phyloP scores from a whole-genome alignment of 139 green algal genomes.

The Microglena sp. region DNA sequence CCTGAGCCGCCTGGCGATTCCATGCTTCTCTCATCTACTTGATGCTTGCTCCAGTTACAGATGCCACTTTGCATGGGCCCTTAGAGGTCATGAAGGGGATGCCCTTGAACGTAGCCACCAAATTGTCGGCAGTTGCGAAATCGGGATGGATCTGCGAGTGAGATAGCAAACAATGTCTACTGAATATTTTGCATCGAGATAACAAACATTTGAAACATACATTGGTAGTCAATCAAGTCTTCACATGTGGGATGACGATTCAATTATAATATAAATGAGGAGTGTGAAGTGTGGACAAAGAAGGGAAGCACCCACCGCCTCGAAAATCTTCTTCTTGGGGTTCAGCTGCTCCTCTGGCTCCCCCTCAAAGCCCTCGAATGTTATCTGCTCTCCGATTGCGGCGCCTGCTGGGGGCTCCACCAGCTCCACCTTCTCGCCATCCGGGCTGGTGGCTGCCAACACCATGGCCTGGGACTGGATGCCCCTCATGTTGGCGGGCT shows the following conservation, averaged over 20 bases:
- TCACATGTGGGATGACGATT: background rate
- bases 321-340: constrained; percentile 84
- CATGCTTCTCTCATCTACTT: constrained; percentile 3
- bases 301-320: constrained; percentile 61
- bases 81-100: constrained; percentile 41
- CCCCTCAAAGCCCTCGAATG: constrained; percentile 49
- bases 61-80: constrained; percentile 5
- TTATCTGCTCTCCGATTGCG: constrained; percentile 61
- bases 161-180: background rate
- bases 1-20: background rate
- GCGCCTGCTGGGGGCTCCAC: constrained; percentile 66
- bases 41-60: constrained; percentile 4
- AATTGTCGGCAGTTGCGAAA: constrained; percentile 40
- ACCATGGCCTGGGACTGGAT: constrained; percentile 84
- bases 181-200: background rate
- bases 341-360: constrained; percentile 80
- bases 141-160: constrained; percentile 48
- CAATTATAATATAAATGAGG: background rate
- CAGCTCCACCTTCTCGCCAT: constrained; percentile 69
- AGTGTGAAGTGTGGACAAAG: too few species aligned
- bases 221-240: background rate
- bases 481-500: constrained; percentile 85
- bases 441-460: constrained; percentile 59
- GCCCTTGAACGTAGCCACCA: constrained; percentile 63
- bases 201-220: background rate